Conservation (phyloP, 2,329 filamentous ascomycete species). For the Pleomassaria siparia region DNA sequence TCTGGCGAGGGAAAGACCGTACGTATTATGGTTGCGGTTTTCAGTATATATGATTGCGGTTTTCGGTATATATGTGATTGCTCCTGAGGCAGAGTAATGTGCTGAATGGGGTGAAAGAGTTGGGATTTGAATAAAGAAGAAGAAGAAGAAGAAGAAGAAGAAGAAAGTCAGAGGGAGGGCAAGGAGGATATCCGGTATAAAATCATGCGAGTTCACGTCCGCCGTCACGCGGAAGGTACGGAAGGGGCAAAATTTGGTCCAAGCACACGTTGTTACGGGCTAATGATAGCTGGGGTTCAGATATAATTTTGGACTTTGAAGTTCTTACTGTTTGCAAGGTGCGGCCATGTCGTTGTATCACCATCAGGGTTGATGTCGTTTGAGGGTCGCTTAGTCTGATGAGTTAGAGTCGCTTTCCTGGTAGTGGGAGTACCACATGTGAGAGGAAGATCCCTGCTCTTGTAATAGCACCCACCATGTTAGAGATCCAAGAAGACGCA, state of each 20-base stretch:
- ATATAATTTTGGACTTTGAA: conserved; percentile 11
- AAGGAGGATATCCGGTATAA: conserved; percentile 15
- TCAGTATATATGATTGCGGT: no score
- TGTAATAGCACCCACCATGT: conserved; percentile 3
- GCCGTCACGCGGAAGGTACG: not conserved
- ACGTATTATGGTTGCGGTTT: no score
- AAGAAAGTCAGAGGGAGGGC: not conserved
- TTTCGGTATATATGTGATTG: no score
- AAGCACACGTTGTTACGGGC: conserved; percentile 12
- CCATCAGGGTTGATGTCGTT: conserved; percentile 18
- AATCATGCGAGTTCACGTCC: conserved; percentile 17
- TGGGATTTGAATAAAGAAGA: not conserved
- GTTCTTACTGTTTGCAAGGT: conserved; percentile 14
- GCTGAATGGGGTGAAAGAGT: conserved; percentile 2
- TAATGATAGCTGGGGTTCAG: conserved; percentile 2
- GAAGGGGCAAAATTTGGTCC: not conserved
- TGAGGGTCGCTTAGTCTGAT: conserved; percentile 14
- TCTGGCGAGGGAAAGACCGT: conserved; percentile 9
- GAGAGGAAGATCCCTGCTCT: conserved; percentile 28
- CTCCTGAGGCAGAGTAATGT: conserved; percentile 8
- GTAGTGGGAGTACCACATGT: conserved; percentile 19
- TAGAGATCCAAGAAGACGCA: conserved; percentile 3
- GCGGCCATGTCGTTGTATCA: conserved; percentile 14
- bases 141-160: not conserved
- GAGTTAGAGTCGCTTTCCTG: conserved; percentile 10